phyloP scores from a whole-genome alignment of 2,329 filamentous ascomycete species.

The Fusarium buxicola region DNA sequence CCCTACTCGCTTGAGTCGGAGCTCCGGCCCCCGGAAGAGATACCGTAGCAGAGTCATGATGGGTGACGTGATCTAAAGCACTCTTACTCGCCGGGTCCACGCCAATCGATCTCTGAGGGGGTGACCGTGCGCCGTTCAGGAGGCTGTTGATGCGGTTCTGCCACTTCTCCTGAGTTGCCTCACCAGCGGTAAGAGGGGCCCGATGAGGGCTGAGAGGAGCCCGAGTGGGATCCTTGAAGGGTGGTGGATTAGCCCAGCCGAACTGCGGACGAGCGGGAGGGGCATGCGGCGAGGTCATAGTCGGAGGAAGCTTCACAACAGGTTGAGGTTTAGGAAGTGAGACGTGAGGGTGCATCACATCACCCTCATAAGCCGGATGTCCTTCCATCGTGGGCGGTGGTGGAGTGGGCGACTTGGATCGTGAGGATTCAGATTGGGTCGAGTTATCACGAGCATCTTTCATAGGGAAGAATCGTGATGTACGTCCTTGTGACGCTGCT shows the following conservation, averaged over 20 bases:
- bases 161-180: constrained; percentile 67
- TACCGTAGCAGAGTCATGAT: constrained; percentile 71
- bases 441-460: constrained; percentile 61
- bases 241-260: constrained; percentile 52
- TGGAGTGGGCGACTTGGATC: constrained; percentile 72
- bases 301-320: constrained; percentile 83
- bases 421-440: constrained; percentile 52
- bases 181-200: constrained; percentile 44
- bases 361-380: constrained; percentile 79
- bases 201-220: constrained; percentile 39
- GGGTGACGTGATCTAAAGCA: constrained; percentile 67
- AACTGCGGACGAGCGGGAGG: constrained; percentile 45
- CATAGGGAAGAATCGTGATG: constrained; percentile 72
- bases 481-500: constrained; percentile 59
- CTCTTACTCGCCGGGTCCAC: constrained; percentile 76
- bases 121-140: constrained; percentile 74
- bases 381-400: constrained; percentile 77
- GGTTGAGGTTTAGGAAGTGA: constrained; percentile 77
- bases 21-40: constrained; percentile 65
- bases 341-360: constrained; percentile 73
- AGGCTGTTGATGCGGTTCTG: constrained; percentile 87
- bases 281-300: constrained; percentile 44
- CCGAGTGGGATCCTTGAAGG: constrained; percentile 48
- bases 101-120: constrained; percentile 67
- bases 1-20: constrained; percentile 48